These are phyloP conservation scores for Penicillium angulare DNA, from an alignment of 495 filamentous ascomycete genomes.

Conservation along the genomic window DNA sequence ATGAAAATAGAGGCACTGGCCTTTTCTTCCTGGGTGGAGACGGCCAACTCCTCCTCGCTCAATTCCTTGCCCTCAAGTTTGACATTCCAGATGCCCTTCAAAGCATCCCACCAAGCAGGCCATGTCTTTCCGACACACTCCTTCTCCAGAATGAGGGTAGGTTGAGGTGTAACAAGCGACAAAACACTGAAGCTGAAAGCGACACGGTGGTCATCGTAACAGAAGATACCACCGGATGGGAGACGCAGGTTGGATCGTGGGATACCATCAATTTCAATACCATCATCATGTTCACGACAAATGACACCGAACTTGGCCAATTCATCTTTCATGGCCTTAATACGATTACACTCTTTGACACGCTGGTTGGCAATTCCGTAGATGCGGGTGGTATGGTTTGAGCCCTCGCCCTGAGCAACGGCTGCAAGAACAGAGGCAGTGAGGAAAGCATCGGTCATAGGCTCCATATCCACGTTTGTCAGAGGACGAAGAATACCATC, in stretches of 20 bases:
- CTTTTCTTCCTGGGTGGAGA: slow-evolving; percentile 31
- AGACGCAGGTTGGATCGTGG: slow-evolving; percentile 57
- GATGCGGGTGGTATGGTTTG: slow-evolving; percentile 70
- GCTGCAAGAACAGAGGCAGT: slow-evolving; percentile 92
- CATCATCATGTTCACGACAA: slow-evolving; percentile 86
- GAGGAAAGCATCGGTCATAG: slow-evolving; percentile 98
- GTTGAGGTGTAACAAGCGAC: slow-evolving; percentile 67
- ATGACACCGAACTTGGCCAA: slow-evolving; percentile 92
- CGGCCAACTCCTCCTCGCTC: slow-evolving; percentile 35
- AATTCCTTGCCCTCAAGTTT: slow-evolving; percentile 70
- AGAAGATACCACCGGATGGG: slow-evolving; percentile 71
- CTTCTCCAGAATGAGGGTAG: slow-evolving; percentile 78
- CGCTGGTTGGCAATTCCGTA: slow-evolving; percentile 97
- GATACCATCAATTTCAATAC: slow-evolving; percentile 79
- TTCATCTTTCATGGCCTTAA: slow-evolving; percentile 93
- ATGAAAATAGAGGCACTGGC: slow-evolving; percentile 72
- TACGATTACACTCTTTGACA: slow-evolving; percentile 98
- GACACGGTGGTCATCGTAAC: slow-evolving; percentile 97
- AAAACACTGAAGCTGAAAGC: slow-evolving; percentile 99
- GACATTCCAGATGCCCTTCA: slow-evolving; percentile 73
- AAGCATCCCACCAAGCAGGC: slow-evolving; percentile 97
- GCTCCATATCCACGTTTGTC: slow-evolving; percentile 91
- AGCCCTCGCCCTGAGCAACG: slow-evolving; percentile 64
- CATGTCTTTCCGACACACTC: slow-evolving; percentile 98
- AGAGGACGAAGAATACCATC: slow-evolving; percentile 67